These are phyloP conservation scores for Aspergillus ustus DNA, from an alignment of 2,329 filamentous ascomycete genomes.

Conservation along the genomic window DNA sequence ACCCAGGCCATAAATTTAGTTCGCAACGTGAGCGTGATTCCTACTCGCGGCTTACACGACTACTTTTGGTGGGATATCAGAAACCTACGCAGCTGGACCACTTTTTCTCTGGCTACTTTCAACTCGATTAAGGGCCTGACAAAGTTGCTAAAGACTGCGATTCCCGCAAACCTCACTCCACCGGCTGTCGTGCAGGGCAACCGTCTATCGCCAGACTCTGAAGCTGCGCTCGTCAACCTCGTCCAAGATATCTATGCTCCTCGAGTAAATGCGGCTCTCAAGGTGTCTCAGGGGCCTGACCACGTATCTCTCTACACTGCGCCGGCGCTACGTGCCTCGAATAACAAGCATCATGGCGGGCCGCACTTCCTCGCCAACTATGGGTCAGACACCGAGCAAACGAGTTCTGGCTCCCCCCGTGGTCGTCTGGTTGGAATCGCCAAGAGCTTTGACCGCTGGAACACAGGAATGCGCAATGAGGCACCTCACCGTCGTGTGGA, in stretches of 20 bases:
- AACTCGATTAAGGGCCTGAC: conserved; percentile 73
- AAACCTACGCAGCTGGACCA: conserved; percentile 80
- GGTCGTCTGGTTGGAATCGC: conserved; percentile 80
- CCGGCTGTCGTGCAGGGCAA: conserved; percentile 41
- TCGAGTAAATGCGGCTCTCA: conserved; percentile 83
- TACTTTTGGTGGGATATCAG: conserved; percentile 98
- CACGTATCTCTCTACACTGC: conserved; percentile 54
- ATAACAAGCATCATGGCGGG: conserved; percentile 48
- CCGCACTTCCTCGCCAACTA: conserved; percentile 61
- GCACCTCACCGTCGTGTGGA: conserved; percentile 83
- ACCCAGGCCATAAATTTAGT: conserved; percentile 85
- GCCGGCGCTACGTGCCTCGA: conserved; percentile 41
- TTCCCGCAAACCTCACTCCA: conserved; percentile 52
- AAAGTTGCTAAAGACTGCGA: conserved; percentile 71
- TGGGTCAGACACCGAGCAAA: conserved; percentile 54
- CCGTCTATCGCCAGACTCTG: conserved; percentile 75
- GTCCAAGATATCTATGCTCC: conserved; percentile 79
- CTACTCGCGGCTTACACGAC: conserved; percentile 69
- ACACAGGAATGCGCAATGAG: conserved; percentile 89
- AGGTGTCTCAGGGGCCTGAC: conserved; percentile 72
- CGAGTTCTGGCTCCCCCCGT: conserved; percentile 55
- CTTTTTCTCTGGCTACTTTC: conserved; percentile 76
- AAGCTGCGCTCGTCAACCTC: conserved; percentile 74
- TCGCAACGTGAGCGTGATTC: conserved; percentile 72
- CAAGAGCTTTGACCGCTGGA: conserved; percentile 91